These are phyloP conservation scores for Rostrohypoxylon terebratum DNA, from an alignment of 495 filamentous ascomycete genomes.

Conservation along the genomic window DNA sequence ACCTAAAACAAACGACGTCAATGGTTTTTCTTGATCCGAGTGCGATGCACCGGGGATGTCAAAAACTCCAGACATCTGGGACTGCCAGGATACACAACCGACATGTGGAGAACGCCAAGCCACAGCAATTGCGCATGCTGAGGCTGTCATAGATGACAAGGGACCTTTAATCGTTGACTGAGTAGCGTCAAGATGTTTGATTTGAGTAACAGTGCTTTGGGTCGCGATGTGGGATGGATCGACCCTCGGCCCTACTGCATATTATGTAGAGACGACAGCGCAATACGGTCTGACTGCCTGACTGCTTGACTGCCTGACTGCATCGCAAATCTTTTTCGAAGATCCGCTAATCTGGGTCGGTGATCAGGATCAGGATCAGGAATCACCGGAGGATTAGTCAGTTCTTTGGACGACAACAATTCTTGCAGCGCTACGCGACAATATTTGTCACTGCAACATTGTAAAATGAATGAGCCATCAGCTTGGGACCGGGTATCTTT, in stretches of 20 bases:
- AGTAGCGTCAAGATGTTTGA: neutral
- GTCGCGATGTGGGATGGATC: neutral
- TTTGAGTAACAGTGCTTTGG: neutral
- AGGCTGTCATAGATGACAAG: constrained; percentile 11
- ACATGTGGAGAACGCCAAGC: constrained; percentile 34
- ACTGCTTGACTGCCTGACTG: no score
- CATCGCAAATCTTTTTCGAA: constrained; percentile 1
- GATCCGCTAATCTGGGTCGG: neutral
- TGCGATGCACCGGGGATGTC: constrained; percentile 9
- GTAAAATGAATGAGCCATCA: neutral
- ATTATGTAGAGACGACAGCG: neutral
- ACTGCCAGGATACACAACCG: constrained; percentile 14
- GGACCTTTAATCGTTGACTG: neutral
- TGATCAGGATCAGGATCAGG: constrained; percentile 16
- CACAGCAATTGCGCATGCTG: constrained; percentile 7
- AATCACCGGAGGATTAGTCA: constrained; percentile 10
- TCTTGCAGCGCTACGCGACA: neutral
- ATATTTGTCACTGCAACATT: constrained; percentile 16
- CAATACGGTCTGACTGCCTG: neutral
- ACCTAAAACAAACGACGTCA: constrained; percentile 4
- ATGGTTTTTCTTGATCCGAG: neutral
- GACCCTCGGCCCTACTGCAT: neutral
- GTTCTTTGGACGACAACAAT: neutral
- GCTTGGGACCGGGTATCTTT: constrained; percentile 20
- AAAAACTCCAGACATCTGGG: constrained; percentile 19